These are phyloP conservation scores for Solanum etuberosum DNA, from an alignment of 257 asterid species.

Conservation along the genomic window DNA sequence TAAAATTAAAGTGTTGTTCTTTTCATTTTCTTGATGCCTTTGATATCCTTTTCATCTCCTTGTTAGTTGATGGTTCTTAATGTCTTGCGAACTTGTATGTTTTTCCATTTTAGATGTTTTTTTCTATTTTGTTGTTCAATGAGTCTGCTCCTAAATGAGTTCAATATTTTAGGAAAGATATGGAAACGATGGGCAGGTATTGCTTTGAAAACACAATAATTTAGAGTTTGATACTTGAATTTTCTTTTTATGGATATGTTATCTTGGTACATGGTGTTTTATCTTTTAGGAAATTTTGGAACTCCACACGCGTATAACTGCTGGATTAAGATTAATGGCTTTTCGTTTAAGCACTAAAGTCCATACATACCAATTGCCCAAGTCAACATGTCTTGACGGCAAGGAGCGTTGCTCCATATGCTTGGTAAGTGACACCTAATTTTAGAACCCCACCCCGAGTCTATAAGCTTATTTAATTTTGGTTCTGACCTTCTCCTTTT, in stretches of 20 bases:
- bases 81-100: too few relatives aligned
- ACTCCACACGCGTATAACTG: background rate
- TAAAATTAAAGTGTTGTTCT: too few relatives aligned
- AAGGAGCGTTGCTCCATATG: background rate
- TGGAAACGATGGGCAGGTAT: too few relatives aligned
- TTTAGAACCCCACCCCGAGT: background rate
- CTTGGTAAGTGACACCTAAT: background rate
- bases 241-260: background rate
- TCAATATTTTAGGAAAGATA: too few relatives aligned
- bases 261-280: background rate
- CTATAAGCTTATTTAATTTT: background rate
- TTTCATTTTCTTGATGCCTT: too few relatives aligned
- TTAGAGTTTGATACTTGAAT: background rate
- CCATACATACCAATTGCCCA: background rate
- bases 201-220: too few relatives aligned
- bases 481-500: background rate
- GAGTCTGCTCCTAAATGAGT: too few relatives aligned
- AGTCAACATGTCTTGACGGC: background rate
- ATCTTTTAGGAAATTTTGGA: background rate
- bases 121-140: too few relatives aligned
- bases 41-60: too few relatives aligned
- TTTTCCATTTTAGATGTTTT: too few relatives aligned
- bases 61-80: too few relatives aligned
- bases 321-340: too few relatives aligned
- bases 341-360: background rate